Evolutionary conservation across 306 rosid genomes (phyloP).

Genomic region (Oxytropis ochrocephala): DNA sequence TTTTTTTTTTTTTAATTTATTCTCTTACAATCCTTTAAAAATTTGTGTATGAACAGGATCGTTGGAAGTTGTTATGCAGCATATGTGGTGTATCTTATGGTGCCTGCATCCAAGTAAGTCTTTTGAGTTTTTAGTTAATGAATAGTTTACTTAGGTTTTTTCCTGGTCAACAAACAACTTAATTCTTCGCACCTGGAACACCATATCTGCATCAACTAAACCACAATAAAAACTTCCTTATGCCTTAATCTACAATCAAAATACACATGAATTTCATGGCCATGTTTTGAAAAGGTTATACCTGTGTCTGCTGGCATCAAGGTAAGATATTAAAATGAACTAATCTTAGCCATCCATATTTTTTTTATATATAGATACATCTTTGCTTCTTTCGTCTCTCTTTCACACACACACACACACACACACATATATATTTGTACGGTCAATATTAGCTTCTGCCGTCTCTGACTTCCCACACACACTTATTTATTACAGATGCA

Average conservation of each 20-base stretch:
- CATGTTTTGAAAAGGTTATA: not conserved
- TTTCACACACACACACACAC: no score
- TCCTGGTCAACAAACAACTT: not conserved
- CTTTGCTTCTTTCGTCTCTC: no score
- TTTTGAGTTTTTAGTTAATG: conserved; percentile 16
- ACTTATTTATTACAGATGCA: not conserved
- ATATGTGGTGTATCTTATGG: conserved; percentile 96
- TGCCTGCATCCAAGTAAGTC: conserved; percentile 95
- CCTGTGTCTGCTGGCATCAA: not conserved
- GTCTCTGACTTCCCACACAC: not conserved
- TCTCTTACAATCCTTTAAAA: conserved; percentile 9
- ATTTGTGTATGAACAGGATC: conserved; percentile 62
- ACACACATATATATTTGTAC: not conserved
- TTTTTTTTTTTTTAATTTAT: not conserved
- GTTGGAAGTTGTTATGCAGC: conserved; percentile 96
- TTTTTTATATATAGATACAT: no score
- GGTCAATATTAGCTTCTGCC: conserved; percentile 1
- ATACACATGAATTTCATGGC: not conserved
- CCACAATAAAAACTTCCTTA: not conserved
- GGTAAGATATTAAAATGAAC: not conserved
- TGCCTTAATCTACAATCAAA: not conserved
- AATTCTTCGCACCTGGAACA: not conserved
- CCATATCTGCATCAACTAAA: not conserved
- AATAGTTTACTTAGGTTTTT: conserved; percentile 3
- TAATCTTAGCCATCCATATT: not conserved